Conservation (phyloP, 805 yeast genomes). For the Saccharomycopsis sp. region DNA sequence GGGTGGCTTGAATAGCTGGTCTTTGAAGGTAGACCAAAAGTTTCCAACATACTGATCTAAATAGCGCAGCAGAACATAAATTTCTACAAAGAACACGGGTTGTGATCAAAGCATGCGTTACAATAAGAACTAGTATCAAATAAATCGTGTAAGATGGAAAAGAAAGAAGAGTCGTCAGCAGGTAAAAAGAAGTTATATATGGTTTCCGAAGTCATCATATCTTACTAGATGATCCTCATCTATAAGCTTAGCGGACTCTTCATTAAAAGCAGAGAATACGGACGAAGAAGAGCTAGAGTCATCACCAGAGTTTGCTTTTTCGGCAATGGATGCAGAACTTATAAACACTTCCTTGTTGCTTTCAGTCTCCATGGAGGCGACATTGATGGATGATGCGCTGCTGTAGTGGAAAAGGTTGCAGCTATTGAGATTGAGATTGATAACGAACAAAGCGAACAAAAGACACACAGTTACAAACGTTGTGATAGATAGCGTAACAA, state of each 20-base stretch:
- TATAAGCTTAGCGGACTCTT: neutral
- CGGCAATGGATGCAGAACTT: neutral
- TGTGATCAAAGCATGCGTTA: too few relatives aligned
- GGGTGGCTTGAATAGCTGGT: constrained; percentile 77
- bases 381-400: neutral
- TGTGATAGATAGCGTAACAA: neutral
- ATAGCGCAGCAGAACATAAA: neutral
- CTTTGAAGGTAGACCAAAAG: constrained; percentile 46
- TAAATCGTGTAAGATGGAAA: too few relatives aligned
- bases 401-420: constrained; percentile 1
- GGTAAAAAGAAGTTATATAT: neutral
- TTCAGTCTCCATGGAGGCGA: neutral
- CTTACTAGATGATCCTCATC: neutral
- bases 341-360: neutral
- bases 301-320: neutral
- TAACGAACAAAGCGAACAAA: neutral
- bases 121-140: too few relatives aligned
- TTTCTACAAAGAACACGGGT: too few relatives aligned
- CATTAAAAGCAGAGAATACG: too few relatives aligned
- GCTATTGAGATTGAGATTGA: neutral
- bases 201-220: neutral
- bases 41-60: constrained; percentile 53
- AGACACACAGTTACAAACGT: neutral
- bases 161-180: neutral
- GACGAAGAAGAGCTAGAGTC: neutral